Evolutionary conservation across 2,329 filamentous ascomycete species (phyloP).

Genomic region (Trichoderma semiorbis): DNA sequence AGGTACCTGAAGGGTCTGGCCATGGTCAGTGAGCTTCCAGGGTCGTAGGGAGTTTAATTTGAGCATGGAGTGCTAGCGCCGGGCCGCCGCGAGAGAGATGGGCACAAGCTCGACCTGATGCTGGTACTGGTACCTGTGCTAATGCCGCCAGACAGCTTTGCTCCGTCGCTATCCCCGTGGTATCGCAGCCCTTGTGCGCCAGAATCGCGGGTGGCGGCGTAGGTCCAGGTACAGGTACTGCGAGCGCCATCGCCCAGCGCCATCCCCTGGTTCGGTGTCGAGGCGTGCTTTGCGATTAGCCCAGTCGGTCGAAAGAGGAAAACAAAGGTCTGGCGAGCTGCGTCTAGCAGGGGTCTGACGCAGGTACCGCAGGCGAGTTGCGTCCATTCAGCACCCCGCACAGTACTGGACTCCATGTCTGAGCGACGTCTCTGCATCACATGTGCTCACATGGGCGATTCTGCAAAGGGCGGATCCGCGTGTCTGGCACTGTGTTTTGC

Average conservation of each 20-base stretch:
- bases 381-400: conserved; percentile 1
- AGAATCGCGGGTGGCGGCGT: neutral
- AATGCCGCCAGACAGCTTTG: neutral
- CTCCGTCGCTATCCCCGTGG: neutral
- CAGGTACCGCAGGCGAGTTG: conserved; percentile 10
- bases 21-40: conserved; percentile 3
- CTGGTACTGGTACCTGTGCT: neutral
- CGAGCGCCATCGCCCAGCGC: neutral
- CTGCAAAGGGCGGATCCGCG: neutral
- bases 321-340: conserved; percentile 2
- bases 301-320: neutral
- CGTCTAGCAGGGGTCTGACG: conserved; percentile 17
- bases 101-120: neutral
- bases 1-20: neutral
- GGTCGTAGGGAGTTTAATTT: conserved; percentile 16
- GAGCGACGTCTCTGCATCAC: neutral
- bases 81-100: conserved; percentile 7
- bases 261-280: neutral
- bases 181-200: neutral
- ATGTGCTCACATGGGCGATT: neutral
- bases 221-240: neutral
- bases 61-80: conserved; percentile 12
- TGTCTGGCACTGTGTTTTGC: conserved; percentile 7
- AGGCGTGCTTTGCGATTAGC: neutral
- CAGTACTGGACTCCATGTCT: neutral